Base-by-base conservation (phyloP, 306 rosid species). In the Rubus idaeus region DNA sequence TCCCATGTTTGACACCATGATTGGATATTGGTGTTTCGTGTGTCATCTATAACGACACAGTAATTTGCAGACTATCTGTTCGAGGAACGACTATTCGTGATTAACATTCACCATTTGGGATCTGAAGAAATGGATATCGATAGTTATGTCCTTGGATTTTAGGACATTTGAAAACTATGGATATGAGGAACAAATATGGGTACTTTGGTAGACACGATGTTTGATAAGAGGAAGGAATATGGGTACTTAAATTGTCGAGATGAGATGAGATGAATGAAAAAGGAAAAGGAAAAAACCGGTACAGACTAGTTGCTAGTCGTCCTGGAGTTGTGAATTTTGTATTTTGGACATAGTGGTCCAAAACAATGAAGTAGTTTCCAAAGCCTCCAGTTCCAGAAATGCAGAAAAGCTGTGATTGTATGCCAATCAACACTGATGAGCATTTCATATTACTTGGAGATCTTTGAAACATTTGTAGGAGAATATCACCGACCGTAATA, bases 331-430 rank as follows among this genome's bases (percentile, higher is more conserved):
- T 35, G 53, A 49, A 30, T 30, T 8, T 18, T 47, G 41, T 47
- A 39, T 8, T 17, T 30, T 30, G 35, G 35, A 30, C 35, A 30
- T 30, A 30, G 35, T 30, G 35, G 35, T 30, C 74, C 23, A 0
- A 23, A 47, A 69, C 20, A 8, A 26, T 40, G 42, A 35, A 70
- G 45, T 23, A 21, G 10, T 8, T 50, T 70, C 45, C 75, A 70
- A 70, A 70, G 61, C 46, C 46, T 35, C 71, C 62, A 57, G 90
- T 85, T 37, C 70, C 79, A 50, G 64, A 76, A 60, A 68, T 60
- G 74, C 63, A 52, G 45, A 70, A 0, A n/a, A 21, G 39, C 69
- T n/a, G 40, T 8, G 35, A 42, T n/a, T 66, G 71, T 39, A 37
- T 18, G 8, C 30, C 51, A 41, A 66, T 42, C 71, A 42, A 66